phyloP scores from a whole-genome alignment of 768 basidiomycete genomes.

The Lentinus brumalis region DNA sequence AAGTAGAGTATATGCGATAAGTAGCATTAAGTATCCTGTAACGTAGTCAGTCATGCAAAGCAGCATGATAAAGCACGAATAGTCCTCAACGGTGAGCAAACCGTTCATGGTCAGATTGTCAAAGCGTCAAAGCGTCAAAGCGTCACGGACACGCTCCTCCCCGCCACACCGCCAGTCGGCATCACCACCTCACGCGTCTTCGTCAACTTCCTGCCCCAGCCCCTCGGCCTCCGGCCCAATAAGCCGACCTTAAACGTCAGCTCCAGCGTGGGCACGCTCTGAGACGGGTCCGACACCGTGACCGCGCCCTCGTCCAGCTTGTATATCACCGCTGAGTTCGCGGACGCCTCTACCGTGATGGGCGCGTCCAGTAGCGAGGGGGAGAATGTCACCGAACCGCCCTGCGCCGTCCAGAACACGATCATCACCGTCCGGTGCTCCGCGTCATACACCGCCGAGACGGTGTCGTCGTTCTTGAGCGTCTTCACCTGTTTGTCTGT shows the following conservation, averaged over 20 bases:
- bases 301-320: constrained; percentile 43
- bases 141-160: background rate
- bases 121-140: background rate
- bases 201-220: background rate
- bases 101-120: background rate
- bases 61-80: no score
- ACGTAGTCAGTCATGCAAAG: no score
- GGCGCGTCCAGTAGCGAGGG: constrained; percentile 28
- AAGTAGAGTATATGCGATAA: no score
- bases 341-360: constrained; percentile 40
- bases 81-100: no score
- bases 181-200: background rate
- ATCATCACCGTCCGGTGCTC: constrained; percentile 43
- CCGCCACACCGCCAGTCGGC: background rate
- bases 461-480: constrained; percentile 47
- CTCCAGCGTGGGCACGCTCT: constrained; percentile 36
- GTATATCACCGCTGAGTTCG: constrained; percentile 48
- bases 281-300: constrained; percentile 68
- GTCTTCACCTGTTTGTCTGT: constrained; percentile 32
- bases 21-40: no score
- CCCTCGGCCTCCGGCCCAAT: background rate
- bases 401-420: constrained; percentile 58
- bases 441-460: constrained; percentile 55
- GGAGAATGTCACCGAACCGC: constrained; percentile 45
- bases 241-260: background rate